A percentile compares a stretch with the other conserved stretches of the same genome.
Conservation (phyloP, 768 basidiomycete species). For the Leccinum broughii region DNA sequence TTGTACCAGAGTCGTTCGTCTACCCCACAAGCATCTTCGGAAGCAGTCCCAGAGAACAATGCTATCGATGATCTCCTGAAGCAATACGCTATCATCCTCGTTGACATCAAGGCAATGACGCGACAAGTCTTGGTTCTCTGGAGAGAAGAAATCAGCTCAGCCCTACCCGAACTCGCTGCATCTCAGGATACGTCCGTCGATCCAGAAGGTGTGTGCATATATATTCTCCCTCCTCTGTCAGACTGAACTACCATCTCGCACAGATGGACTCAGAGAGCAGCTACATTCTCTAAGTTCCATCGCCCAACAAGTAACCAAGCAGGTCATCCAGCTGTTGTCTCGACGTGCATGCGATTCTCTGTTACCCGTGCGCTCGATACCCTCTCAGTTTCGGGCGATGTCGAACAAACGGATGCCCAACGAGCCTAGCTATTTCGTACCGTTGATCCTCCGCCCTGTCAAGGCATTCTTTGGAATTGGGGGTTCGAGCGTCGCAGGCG, state of each 20-base stretch:
- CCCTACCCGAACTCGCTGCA: constrained; percentile 50
- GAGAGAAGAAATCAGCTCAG: constrained; percentile 62
- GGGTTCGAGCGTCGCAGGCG: constrained; percentile 58
- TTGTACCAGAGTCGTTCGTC: constrained; percentile 44
- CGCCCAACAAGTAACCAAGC: constrained; percentile 58
- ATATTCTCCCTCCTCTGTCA: background rate
- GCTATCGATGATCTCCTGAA: constrained; percentile 67
- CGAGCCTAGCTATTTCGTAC: constrained; percentile 86
- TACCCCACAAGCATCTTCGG: constrained; percentile 51
- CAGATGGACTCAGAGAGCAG: constrained; percentile 58
- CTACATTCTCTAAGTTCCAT: constrained; percentile 50
- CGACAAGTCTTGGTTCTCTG: constrained; percentile 58
- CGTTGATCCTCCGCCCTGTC: constrained; percentile 77
- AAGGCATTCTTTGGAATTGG: constrained; percentile 70
- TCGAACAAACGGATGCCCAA: constrained; percentile 67
- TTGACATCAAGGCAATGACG: constrained; percentile 65
- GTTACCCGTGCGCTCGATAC: constrained; percentile 82
- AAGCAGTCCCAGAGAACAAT: constrained; percentile 52
- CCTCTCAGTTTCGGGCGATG: constrained; percentile 88
- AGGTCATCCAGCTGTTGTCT: constrained; percentile 70
- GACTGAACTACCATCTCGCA: background rate
- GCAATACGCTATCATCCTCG: constrained; percentile 64
- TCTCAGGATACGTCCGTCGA: constrained; percentile 34
- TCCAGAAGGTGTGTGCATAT: constrained; percentile 50
- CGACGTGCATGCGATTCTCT: constrained; percentile 85